Percentiles rank a stretch among this genome's conserved stretches.
phyloP scores from a whole-genome alignment of 2,329 filamentous ascomycete genomes.

The Phyllosticta capitalensis region DNA sequence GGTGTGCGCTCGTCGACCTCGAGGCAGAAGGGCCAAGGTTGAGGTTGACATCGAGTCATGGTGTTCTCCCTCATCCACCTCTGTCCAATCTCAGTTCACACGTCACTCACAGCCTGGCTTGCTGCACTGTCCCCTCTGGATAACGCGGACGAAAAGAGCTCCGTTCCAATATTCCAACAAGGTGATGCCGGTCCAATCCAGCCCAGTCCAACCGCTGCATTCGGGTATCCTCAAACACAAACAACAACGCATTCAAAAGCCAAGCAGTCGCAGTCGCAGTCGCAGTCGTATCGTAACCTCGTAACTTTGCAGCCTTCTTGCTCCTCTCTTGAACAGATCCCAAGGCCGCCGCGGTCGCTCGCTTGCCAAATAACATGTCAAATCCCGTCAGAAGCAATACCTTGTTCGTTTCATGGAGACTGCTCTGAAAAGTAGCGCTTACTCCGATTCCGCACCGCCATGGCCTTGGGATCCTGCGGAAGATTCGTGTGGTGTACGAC shows the following conservation, averaged over 20 bases:
- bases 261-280: not conserved
- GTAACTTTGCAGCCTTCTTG: not conserved
- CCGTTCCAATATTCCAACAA: not conserved
- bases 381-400: not conserved
- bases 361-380: not conserved
- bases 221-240: not conserved
- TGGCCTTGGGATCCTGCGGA: conserved; percentile 37
- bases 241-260: not conserved
- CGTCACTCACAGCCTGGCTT: too few species aligned
- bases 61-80: too few species aligned
- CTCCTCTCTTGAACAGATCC: not conserved
- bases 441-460: conserved; percentile 33
- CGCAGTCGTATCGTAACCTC: not conserved
- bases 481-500: conserved; percentile 69
- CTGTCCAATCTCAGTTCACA: too few species aligned
- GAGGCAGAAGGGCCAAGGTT: too few species aligned
- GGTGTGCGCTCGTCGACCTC: too few species aligned
- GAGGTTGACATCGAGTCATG: too few species aligned
- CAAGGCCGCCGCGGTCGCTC: not conserved
- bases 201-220: not conserved
- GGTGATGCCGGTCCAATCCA: not conserved
- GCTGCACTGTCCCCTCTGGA: too few species aligned
- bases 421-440: conserved; percentile 43
- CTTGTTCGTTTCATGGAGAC: conserved; percentile 13
- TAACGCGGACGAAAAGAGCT: too few species aligned